These are phyloP conservation scores for Claviceps arundinis DNA, from an alignment of 2,329 filamentous ascomycete species.

Conservation along the genomic window DNA sequence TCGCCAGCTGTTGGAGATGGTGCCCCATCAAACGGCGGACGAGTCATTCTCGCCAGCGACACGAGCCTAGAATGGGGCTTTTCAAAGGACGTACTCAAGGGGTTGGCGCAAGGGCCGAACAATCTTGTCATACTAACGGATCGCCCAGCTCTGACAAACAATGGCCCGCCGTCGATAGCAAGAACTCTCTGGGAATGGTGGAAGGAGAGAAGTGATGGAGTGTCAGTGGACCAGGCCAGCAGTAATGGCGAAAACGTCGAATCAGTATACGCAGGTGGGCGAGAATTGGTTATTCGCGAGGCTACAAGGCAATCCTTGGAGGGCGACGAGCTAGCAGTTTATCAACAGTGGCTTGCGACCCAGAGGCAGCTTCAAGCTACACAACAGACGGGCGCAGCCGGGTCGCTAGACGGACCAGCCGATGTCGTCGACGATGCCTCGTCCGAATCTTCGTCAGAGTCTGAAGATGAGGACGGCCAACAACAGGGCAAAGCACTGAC, in stretches of 20 bases:
- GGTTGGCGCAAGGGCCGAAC: slow-evolving; percentile 59
- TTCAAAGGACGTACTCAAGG: slow-evolving; percentile 64
- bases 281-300: slow-evolving; percentile 46
- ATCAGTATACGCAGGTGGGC: slow-evolving; percentile 51
- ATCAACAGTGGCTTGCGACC: slow-evolving; percentile 85
- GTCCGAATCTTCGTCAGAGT: slow-evolving; percentile 73
- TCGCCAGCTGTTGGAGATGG: slow-evolving; percentile 23
- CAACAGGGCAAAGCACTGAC: slow-evolving; percentile 88
- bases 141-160: slow-evolving; percentile 33
- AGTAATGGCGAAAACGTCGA: slow-evolving; percentile 44
- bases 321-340: slow-evolving; percentile 63
- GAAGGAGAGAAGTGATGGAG: slow-evolving; percentile 52
- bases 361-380: slow-evolving; percentile 79
- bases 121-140: slow-evolving; percentile 87
- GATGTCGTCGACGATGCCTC: slow-evolving; percentile 74
- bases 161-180: slow-evolving; percentile 45
- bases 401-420: slow-evolving; percentile 53
- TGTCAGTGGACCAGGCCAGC: slow-evolving; percentile 41
- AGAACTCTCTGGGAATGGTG: slow-evolving; percentile 71
- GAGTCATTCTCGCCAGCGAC: slow-evolving; percentile 85
- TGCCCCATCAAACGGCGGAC: slow-evolving; percentile 36
- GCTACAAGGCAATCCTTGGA: slow-evolving; percentile 53
- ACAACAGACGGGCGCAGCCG: slow-evolving; percentile 54
- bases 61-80: slow-evolving; percentile 89
- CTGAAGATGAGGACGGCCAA: slow-evolving; percentile 78